Percentiles rank a stretch among this genome's conserved stretches.
phyloP scores from a whole-genome alignment of 176 grass and related monocot genomes.

The Alopecurus myosuroides region DNA sequence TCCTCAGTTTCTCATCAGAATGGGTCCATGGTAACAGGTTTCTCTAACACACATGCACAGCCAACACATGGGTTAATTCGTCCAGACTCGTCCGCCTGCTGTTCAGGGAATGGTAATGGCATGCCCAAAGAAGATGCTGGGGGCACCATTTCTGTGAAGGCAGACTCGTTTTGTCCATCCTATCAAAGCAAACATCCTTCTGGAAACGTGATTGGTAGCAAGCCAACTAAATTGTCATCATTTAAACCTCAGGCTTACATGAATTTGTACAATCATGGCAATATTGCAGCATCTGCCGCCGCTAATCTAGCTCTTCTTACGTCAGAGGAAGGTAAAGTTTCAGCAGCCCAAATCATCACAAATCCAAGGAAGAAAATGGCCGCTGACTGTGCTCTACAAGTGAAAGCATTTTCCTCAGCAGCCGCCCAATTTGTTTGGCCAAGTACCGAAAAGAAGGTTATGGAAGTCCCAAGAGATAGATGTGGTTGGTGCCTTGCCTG shows the following conservation, averaged over 20 bases:
- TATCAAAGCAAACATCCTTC: constrained; percentile 29
- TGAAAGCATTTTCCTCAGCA: constrained; percentile 90
- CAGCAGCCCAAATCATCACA: constrained; percentile 43
- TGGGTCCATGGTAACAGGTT: constrained; percentile 6
- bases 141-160: constrained; percentile 23
- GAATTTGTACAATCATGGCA: constrained; percentile 89
- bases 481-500: constrained; percentile 98
- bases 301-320: constrained; percentile 80
- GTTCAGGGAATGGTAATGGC: constrained; percentile 36
- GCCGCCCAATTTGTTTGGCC: constrained; percentile 84
- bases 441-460: constrained; percentile 69
- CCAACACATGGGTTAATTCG: constrained; percentile 22
- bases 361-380: constrained; percentile 56
- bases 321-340: constrained; percentile 68
- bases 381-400: constrained; percentile 53
- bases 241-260: constrained; percentile 87
- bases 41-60: constrained; percentile 24
- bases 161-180: constrained; percentile 19
- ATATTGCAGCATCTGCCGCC: constrained; percentile 83
- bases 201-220: constrained; percentile 38
- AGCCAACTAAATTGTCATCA: constrained; percentile 26
- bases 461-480: constrained; percentile 90
- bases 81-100: constrained; percentile 13
- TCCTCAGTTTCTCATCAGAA: constrained; percentile 37
- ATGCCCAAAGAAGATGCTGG: constrained; percentile 23